A percentile compares a stretch with the other conserved stretches of the same genome.
phyloP scores from a whole-genome alignment of 768 basidiomycete species.

The Lentinula detonsa region DNA sequence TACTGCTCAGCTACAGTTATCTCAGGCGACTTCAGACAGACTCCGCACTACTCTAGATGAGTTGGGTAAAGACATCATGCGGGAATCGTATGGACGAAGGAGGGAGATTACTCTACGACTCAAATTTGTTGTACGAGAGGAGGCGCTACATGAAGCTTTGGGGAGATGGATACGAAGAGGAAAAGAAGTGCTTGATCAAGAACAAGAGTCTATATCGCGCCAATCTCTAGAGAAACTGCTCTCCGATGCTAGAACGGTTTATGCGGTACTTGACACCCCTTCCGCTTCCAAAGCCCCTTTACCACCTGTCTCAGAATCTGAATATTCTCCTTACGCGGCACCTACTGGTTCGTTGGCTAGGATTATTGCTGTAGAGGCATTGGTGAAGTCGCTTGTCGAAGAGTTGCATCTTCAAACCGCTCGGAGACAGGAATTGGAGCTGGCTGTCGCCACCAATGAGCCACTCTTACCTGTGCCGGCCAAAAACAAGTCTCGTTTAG shows the following conservation, averaged over 20 bases:
- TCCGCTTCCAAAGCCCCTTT: neutral
- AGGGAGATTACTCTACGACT: conserved; percentile 66
- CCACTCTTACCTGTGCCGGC: neutral
- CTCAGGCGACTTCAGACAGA: conserved; percentile 36
- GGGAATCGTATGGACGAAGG: conserved; percentile 67
- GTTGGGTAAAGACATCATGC: conserved; percentile 61
- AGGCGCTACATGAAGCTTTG: conserved; percentile 47
- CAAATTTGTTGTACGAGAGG: conserved; percentile 58
- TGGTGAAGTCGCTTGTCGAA: conserved; percentile 43
- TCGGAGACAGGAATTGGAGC: conserved; percentile 40
- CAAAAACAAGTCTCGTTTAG: neutral
- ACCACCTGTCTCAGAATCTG: conserved; percentile 9
- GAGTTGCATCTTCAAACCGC: conserved; percentile 56
- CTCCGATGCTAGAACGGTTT: conserved; percentile 26
- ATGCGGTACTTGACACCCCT: conserved; percentile 25
- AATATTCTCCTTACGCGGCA: conserved; percentile 21
- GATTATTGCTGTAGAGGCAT: conserved; percentile 39
- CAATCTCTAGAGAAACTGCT: conserved; percentile 25
- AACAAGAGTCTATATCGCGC: conserved; percentile 13
- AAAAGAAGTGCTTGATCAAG: conserved; percentile 29
- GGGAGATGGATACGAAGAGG: conserved; percentile 50
- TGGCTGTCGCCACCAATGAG: conserved; percentile 13
- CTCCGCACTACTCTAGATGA: conserved; percentile 64
- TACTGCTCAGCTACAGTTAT: conserved; percentile 35
- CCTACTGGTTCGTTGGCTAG: conserved; percentile 46